Conservation (phyloP, 176 grass and related monocot genomes). For the Oryza australiensis region DNA sequence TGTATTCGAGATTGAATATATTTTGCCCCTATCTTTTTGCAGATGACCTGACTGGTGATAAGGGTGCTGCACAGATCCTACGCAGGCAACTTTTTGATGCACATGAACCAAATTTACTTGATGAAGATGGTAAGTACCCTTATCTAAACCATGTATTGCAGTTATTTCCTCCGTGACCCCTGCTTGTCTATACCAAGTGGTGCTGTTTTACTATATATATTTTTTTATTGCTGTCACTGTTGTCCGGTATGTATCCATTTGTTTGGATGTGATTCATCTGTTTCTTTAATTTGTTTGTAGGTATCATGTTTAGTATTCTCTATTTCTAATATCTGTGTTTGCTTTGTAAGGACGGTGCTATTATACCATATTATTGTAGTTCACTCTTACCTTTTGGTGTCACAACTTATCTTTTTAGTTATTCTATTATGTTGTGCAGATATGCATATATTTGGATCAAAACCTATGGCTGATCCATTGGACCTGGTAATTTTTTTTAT, state of each 20-base stretch:
- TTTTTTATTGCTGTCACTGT: conserved; percentile 15
- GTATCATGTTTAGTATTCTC: not conserved
- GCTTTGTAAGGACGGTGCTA: not conserved
- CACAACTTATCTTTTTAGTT: conserved; percentile 22
- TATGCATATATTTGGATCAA: conserved; percentile 98
- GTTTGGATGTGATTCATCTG: conserved; percentile 15
- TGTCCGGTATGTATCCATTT: conserved; percentile 25
- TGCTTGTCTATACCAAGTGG: conserved; percentile 9
- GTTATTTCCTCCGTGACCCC: conserved; percentile 11
- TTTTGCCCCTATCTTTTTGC: conserved; percentile 14
- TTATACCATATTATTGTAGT: not conserved
- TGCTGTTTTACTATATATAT: not conserved
- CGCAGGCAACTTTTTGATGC: conserved; percentile 69
- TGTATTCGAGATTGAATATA: conserved; percentile 23
- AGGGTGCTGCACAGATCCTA: conserved; percentile 50
- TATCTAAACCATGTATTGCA: conserved; percentile 23
- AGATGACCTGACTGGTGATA: conserved; percentile 63
- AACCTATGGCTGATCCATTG: conserved; percentile 88
- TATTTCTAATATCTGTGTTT: conserved; percentile 8
- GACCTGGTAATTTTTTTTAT: conserved; percentile 80
- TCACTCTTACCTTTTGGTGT: conserved; percentile 7
- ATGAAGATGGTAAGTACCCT: conserved; percentile 65
- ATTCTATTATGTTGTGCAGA: conserved; percentile 63
- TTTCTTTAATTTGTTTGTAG: conserved; percentile 13
- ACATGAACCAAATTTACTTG: conserved; percentile 83